These are phyloP conservation scores for Kodamaea fungicola DNA, from an alignment of 1,139 yeast genomes.

Conservation along the genomic window DNA sequence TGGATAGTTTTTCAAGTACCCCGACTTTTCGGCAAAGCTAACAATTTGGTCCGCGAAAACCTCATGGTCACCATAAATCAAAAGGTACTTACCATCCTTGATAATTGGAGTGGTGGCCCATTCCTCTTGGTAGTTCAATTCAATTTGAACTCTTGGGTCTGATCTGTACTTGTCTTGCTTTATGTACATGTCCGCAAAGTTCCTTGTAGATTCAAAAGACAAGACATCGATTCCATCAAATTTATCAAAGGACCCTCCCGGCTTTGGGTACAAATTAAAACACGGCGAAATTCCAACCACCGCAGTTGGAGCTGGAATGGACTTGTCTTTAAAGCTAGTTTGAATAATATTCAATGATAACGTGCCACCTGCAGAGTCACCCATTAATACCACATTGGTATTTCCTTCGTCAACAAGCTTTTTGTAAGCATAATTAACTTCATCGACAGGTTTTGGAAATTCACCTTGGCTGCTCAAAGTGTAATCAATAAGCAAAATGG, in stretches of 20 bases:
- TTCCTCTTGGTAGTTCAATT: constrained; percentile 2
- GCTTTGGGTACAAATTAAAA: constrained; percentile 19
- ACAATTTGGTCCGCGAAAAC: constrained; percentile 38
- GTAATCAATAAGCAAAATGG: constrained; percentile 38
- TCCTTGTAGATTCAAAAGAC: constrained; percentile 21
- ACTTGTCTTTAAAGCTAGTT: constrained; percentile 16
- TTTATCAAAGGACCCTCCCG: not conserved
- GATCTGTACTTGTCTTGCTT: constrained; percentile 1
- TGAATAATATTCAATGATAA: constrained; percentile 28
- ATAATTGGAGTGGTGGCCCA: constrained; percentile 3
- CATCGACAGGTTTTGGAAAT: constrained; percentile 34
- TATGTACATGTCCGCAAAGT: constrained; percentile 12
- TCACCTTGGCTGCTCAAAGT: constrained; percentile 25
- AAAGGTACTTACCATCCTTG: constrained; percentile 11
- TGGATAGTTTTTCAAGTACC: constrained; percentile 12
- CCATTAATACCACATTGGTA: constrained; percentile 30
- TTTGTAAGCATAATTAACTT: constrained; percentile 29
- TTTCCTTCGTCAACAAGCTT: constrained; percentile 26
- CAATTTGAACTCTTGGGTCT: constrained; percentile 1
- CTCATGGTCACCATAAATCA: constrained; percentile 43
- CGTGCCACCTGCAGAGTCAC: constrained; percentile 46
- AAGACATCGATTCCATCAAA: constrained; percentile 18
- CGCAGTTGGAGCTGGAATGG: constrained; percentile 23
- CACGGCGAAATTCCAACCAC: constrained; percentile 39
- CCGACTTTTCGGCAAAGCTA: constrained; percentile 16